phyloP scores from a whole-genome alignment of 306 rosid genomes.

The Canavalia ensiformis region DNA sequence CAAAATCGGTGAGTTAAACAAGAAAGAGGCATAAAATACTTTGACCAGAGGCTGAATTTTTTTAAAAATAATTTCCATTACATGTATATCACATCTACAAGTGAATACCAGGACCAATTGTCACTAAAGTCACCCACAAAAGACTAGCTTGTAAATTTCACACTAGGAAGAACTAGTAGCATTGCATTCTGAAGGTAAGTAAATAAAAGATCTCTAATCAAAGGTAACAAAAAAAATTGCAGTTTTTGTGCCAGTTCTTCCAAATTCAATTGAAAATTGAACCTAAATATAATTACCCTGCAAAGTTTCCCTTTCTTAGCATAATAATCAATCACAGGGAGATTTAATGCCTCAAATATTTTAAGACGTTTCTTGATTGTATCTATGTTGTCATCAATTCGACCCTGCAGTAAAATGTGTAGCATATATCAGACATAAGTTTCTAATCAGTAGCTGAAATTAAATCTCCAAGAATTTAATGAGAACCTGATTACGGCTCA shows the following conservation, averaged over 20 bases:
- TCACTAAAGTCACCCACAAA: slow-evolving; percentile 29
- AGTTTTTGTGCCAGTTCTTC: slow-evolving; percentile 19
- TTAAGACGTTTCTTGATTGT: slow-evolving; percentile 90
- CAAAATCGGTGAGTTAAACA: slow-evolving; percentile 1
- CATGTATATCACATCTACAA: not conserved
- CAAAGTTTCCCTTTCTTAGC: slow-evolving; percentile 79
- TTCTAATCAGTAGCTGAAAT: slow-evolving; percentile 11
- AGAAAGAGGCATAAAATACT: slow-evolving; percentile 10
- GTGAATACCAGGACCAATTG: slow-evolving; percentile 5
- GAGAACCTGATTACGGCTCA: slow-evolving; percentile 89
- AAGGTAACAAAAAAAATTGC: not conserved
- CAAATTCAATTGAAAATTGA: slow-evolving; percentile 38
- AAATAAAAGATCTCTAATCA: slow-evolving; percentile 28
- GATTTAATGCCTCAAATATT: slow-evolving; percentile 75
- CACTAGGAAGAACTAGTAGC: slow-evolving; percentile 27
- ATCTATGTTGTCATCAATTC: slow-evolving; percentile 92
- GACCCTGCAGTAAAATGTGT: slow-evolving; percentile 69
- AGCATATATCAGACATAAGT: slow-evolving; percentile 43
- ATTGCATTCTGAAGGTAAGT: slow-evolving; percentile 17
- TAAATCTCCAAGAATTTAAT: slow-evolving; percentile 43
- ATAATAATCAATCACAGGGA: slow-evolving; percentile 83
- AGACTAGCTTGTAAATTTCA: slow-evolving; percentile 33
- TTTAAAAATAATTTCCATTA: not conserved
- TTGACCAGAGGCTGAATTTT: slow-evolving; percentile 17
- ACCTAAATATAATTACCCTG: slow-evolving; percentile 61